A percentile compares a stretch with the other conserved stretches of the same genome.
phyloP scores from a whole-genome alignment of 495 filamentous ascomycete species.

The Lasiosphaeria ovina region DNA sequence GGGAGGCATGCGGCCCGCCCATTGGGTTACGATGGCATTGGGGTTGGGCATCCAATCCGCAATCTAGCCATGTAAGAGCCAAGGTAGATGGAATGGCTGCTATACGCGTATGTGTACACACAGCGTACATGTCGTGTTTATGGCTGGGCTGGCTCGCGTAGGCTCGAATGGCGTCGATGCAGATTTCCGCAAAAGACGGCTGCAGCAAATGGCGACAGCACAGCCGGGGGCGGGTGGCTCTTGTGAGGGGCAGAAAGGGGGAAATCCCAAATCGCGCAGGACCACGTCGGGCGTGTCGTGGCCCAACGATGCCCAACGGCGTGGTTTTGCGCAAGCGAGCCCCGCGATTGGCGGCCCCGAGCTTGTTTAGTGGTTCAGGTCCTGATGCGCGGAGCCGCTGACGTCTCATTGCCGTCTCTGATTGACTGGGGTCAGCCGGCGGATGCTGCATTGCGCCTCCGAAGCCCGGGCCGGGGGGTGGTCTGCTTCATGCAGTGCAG shows the following conservation, averaged over 20 bases:
- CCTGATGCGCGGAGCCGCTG: slow-evolving; percentile 24
- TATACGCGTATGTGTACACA: too few species aligned
- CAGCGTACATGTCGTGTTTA: neutral
- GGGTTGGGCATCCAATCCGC: slow-evolving; percentile 19
- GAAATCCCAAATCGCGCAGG: slow-evolving; percentile 23
- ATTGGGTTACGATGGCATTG: slow-evolving; percentile 2
- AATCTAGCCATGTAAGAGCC: neutral
- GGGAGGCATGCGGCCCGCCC: neutral
- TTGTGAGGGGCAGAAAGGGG: slow-evolving; percentile 9
- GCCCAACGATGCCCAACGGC: slow-evolving; percentile 33
- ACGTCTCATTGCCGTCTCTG: slow-evolving; percentile 24
- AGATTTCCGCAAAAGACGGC: neutral
- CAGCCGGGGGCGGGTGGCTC: slow-evolving; percentile 10
- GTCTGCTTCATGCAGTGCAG: neutral
- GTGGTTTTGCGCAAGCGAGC: neutral
- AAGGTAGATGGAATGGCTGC: too few species aligned
- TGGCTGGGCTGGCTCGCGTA: neutral
- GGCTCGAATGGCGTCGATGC: slow-evolving; percentile 2
- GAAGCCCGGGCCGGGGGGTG: neutral
- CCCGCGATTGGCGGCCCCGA: slow-evolving; percentile 20
- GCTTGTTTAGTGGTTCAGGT: slow-evolving; percentile 4
- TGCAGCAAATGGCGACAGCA: neutral
- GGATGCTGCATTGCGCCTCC: neutral
- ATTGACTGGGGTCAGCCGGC: slow-evolving; percentile 15
- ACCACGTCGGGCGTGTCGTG: slow-evolving; percentile 28